Evolutionary conservation across 225 moss, liverwort and hornwort genomes (phyloP).

Genomic region (Climacium dendroides): DNA sequence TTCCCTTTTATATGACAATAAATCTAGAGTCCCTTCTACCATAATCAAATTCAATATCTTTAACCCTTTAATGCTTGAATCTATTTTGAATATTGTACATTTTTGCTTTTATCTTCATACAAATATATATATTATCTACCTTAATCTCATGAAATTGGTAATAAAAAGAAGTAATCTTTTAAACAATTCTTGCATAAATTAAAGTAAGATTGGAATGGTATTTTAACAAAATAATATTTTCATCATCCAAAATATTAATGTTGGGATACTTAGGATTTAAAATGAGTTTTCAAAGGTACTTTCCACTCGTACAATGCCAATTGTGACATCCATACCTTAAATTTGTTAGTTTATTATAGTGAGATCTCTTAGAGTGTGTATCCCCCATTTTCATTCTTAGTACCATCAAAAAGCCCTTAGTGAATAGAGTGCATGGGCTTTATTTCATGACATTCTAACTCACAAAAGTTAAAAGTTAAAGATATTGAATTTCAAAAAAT

Average conservation of each 20-base stretch:
- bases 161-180: not conserved
- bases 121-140: not conserved
- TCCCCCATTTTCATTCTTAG: too few species aligned
- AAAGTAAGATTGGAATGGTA: too few species aligned
- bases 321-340: too few species aligned
- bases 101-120: not conserved
- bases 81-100: not conserved
- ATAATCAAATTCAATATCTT: not conserved
- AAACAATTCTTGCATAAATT: not conserved
- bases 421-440: too few species aligned
- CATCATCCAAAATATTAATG: not conserved
- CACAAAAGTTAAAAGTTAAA: accelerated
- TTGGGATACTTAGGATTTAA: not conserved
- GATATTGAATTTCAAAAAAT: too few species aligned
- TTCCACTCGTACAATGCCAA: accelerated
- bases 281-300: not conserved
- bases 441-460: too few species aligned
- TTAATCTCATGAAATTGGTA: not conserved
- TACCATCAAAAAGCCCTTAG: too few species aligned
- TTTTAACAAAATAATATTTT: not conserved
- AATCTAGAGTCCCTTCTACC: not conserved
- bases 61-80: not conserved
- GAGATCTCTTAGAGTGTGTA: too few species aligned
- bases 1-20: too few species aligned
- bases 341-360: too few species aligned